Base-by-base conservation (phyloP, 345 rosid species). In the Lumnitzera littorea region DNA sequence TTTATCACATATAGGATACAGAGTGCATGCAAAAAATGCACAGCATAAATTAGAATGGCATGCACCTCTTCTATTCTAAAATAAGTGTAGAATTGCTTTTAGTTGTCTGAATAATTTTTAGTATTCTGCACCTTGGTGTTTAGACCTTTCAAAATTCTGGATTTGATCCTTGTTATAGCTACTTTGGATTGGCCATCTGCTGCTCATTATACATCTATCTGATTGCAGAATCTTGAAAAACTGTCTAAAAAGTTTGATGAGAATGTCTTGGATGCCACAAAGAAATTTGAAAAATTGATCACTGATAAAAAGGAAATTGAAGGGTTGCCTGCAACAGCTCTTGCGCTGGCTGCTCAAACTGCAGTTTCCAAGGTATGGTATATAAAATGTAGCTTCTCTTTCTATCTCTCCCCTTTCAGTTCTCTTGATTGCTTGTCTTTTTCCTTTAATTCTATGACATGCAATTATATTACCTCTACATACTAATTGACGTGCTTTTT, bases 201-300 rank as follows among this genome's bases (percentile, higher is more conserved):
- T 20, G 29, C n/a, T 29, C 55, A 36, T 65, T 60, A 62, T 48
- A 17, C 36, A 56, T 46, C 31, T 16, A 55, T 62, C 20, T 20
- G 65, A 65, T 55, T 65, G 10, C 78, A 92, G 98, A 96, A 92
- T 75, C 76, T 92, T 59, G 83, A 85, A 61, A 85, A 78, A 62
- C 74, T 87, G 50, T 80, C 96, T 46, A 87, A 84, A 60, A 92
- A 87, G 69, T 92, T 92, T 63, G 78, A 56, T 51, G 96, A 89
- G 76, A 92, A 92, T 64, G 94, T 87, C 61, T 72, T 92, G 77
- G 98, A 92, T 64, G 86, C 96, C 63, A 92, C 96, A 68, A 92
- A 89, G 77, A 84, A 76, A 56, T 92, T 83, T 82, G 96, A 89
- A 77, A 92, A 87, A 70, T 64, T 87, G 58, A 80, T 92, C 51